phyloP scores from a whole-genome alignment of 306 rosid genomes.

The Hylodesmum podocarpum region DNA sequence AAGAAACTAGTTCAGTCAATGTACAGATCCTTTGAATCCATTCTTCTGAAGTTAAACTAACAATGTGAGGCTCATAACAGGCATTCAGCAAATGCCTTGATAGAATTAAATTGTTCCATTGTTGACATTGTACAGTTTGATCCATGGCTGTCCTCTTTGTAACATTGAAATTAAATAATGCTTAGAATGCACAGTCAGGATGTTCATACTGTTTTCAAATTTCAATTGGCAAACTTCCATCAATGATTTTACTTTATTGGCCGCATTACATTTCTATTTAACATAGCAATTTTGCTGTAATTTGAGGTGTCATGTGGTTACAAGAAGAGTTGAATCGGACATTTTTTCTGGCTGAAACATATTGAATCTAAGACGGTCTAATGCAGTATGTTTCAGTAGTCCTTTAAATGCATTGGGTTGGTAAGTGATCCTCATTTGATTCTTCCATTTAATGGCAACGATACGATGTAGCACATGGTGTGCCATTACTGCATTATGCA shows the following conservation, averaged over 20 bases:
- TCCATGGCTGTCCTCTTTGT: slow-evolving; percentile 18
- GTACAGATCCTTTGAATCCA: slow-evolving; percentile 43
- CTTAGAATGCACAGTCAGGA: neutral
- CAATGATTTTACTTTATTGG: neutral
- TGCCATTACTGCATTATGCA: no score
- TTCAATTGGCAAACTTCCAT: neutral
- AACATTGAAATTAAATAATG: slow-evolving; percentile 10
- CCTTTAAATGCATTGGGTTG: no score
- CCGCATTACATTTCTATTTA: neutral
- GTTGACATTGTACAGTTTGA: slow-evolving; percentile 26
- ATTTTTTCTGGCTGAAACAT: neutral
- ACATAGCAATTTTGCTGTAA: neutral
- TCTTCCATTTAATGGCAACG: no score
- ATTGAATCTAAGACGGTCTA: no score
- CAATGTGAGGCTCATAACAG: slow-evolving; percentile 24
- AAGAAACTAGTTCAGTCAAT: slow-evolving; percentile 37
- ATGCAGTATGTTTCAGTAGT: no score
- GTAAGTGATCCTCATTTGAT: no score
- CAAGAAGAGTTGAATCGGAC: neutral
- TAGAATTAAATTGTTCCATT: slow-evolving; percentile 18
- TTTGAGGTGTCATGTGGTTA: neutral
- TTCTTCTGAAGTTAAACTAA: slow-evolving; percentile 30
- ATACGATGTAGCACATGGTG: no score
- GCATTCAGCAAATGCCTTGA: slow-evolving; percentile 21
- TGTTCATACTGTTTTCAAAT: neutral